Percentiles rank a stretch among this genome's conserved stretches.
Conservation (phyloP, 176 grass and related monocot species). For the Oryza brachyantha region DNA sequence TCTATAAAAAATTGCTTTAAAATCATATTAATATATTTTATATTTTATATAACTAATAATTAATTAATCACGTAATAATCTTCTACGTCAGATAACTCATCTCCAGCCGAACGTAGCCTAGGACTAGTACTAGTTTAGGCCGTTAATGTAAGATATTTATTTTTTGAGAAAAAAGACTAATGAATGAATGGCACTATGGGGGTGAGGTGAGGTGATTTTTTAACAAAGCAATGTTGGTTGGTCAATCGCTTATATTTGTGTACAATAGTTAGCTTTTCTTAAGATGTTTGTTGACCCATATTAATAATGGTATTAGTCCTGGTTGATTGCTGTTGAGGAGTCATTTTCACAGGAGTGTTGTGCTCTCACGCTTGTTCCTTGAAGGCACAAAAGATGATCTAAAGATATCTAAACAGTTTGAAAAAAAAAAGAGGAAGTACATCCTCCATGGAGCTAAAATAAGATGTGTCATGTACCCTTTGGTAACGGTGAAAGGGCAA, state of each 20-base stretch:
- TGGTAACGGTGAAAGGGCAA: not conserved
- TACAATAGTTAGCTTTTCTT: not conserved
- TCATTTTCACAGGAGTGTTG: not conserved
- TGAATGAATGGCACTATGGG: not conserved
- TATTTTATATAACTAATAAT: too few species aligned
- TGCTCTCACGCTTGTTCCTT: not conserved
- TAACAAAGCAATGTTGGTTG: not conserved
- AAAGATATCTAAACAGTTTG: not conserved
- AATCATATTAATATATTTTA: too few species aligned
- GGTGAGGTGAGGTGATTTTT: too few species aligned
- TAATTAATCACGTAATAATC: too few species aligned
- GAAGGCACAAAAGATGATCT: not conserved
- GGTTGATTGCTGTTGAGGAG: not conserved
- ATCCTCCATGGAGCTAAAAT: not conserved
- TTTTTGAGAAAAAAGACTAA: not conserved
- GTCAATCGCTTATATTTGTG: not conserved
- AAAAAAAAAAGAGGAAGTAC: not conserved
- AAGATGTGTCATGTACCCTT: not conserved
- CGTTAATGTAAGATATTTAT: not conserved
- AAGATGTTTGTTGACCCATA: not conserved
- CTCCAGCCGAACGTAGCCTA: too few species aligned
- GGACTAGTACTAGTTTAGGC: too few species aligned
- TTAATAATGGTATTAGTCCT: not conserved
- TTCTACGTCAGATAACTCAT: too few species aligned
- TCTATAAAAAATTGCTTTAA: too few species aligned